Conservation (phyloP, 805 yeast species). For the Nematodospora valgi region DNA sequence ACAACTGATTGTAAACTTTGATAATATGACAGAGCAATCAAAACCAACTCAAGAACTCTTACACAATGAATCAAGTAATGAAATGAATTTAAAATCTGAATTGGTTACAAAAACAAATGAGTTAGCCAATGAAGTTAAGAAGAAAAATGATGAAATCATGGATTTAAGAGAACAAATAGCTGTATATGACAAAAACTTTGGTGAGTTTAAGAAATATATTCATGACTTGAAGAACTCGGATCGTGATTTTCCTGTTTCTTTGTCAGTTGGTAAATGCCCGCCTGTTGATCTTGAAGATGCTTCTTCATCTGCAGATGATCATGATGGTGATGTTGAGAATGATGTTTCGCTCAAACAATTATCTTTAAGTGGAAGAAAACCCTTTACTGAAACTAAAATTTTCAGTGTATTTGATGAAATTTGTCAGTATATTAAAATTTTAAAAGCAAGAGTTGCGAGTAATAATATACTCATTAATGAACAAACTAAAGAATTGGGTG, state of each 20-base stretch:
- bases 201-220: background rate
- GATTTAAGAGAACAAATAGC: background rate
- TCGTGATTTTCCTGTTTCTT: background rate
- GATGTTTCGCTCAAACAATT: too few species aligned
- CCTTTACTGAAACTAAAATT: too few species aligned
- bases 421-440: constrained; percentile 3
- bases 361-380: too few species aligned
- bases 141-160: background rate
- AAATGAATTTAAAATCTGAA: constrained; percentile 1
- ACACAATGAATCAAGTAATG: constrained; percentile 4
- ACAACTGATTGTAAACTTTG: constrained; percentile 7
- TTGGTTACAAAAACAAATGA: background rate
- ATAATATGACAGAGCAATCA: constrained; percentile 4
- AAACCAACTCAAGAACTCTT: constrained; percentile 4
- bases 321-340: background rate
- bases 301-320: constrained; percentile 4
- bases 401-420: too few species aligned
- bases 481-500: background rate
- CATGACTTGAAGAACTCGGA: constrained; percentile 1
- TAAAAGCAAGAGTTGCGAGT: background rate
- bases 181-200: background rate
- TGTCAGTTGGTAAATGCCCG: background rate
- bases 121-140: constrained; percentile 1
- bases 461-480: constrained; percentile 4
- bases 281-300: constrained; percentile 2